Base-by-base conservation (phyloP, 1,284 basidiomycete species). In the Exobasidium cylindrosporum region DNA sequence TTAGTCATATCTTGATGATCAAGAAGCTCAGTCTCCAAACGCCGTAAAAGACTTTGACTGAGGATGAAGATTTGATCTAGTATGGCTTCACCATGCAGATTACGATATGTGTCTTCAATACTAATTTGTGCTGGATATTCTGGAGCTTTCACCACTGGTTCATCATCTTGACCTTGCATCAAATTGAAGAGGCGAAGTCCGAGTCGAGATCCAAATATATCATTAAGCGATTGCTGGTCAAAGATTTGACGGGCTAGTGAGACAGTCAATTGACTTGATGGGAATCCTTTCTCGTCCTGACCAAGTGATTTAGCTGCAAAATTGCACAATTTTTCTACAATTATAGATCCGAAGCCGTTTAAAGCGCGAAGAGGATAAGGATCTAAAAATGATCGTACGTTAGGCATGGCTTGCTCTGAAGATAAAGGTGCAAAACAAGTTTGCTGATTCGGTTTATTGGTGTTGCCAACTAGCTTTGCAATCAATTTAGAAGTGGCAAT, bases 371-470 rank as follows among this genome's bases (percentile, higher is more conserved):
- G 53, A 2, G 72, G 63, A 58, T 78, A 61, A 0, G 77, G 69
- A 43, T 77, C 80, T n/a, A 81, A 56, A 47, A 76, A 79, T 1
- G 43, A 56, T 30, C 68, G 73, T 3, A 77, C 62, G 26, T 67
- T 68, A 4, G 58, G 63, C 32, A n/a, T 3, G 3, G 53, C 53
- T 14, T 14, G 54, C 21, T 5, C n/a, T 21, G n/a, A 17, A 23
- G n/a, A 21, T 4, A 53, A 7, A 13, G 61, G 70, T 1, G 54
- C 63, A 28, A 71, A 67, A 21, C 58, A 14, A 1, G 69, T 81
- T 66, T 82, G 81, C 24, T 79, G 72, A 40, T 75, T 73, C 1
- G 81, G 81, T 66, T 82, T 82, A 61, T 81, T 64, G 3, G 71
- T 55, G 10, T 67, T 64, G 2, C 73, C 77, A 7, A 79, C 70